Percentiles rank a stretch among this genome's conserved stretches.
These are phyloP conservation scores for Talaromyces atroroseus DNA, from an alignment of 2,329 filamentous ascomycete genomes.

Conservation along the genomic window DNA sequence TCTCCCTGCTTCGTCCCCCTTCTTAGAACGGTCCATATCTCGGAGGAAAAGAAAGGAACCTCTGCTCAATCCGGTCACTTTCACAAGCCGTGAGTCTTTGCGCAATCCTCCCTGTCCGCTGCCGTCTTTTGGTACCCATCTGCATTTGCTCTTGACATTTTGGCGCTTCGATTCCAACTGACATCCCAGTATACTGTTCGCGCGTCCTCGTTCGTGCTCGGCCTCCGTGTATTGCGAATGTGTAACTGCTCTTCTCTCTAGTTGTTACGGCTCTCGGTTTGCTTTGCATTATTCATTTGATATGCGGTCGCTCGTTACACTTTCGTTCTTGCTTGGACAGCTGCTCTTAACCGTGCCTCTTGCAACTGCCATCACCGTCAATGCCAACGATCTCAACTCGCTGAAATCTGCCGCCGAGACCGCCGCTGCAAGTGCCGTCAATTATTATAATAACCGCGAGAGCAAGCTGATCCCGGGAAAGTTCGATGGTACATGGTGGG, in stretches of 20 bases:
- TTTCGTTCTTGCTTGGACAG: neutral
- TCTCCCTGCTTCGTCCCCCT: neutral
- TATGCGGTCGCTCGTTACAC: slow-evolving; percentile 8
- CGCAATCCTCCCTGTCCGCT: neutral
- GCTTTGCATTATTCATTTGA: neutral
- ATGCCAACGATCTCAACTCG: slow-evolving; percentile 24
- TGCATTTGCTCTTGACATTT: no score
- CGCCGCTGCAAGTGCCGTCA: slow-evolving; percentile 36
- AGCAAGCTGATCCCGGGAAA: slow-evolving; percentile 40
- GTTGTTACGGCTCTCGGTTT: neutral
- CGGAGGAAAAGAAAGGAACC: no score
- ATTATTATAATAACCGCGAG: slow-evolving; percentile 32
- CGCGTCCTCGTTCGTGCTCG: neutral
- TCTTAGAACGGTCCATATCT: neutral
- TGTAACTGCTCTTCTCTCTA: neutral
- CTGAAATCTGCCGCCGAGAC: slow-evolving; percentile 31
- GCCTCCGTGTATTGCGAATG: neutral
- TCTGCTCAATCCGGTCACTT: no score
- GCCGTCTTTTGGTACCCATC: neutral
- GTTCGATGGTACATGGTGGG: slow-evolving; percentile 54
- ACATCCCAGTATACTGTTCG: neutral
- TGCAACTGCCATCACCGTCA: slow-evolving; percentile 14
- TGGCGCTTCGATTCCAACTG: neutral
- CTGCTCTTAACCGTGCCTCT: slow-evolving; percentile 3
- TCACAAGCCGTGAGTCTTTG: neutral